Base-by-base conservation (phyloP, 495 filamentous ascomycete species). In the Pyronema omphalodes region DNA sequence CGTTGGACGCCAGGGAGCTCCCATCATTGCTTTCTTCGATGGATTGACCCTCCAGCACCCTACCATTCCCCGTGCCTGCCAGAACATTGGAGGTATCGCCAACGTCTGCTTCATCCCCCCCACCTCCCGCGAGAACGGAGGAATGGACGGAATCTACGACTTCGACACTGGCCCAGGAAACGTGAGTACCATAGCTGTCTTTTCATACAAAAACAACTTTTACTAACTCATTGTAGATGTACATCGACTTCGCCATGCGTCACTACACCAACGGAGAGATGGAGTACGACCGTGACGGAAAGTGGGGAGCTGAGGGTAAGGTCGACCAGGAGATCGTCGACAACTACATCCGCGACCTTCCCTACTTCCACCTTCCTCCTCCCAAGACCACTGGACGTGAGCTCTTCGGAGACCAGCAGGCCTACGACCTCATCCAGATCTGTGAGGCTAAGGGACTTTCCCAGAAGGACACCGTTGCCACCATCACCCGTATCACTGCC, bases 101-200 rank as follows among this genome's bases (percentile, higher is more conserved):
- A 79, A 79, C 57, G 72, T 78, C 23, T 78, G 73, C 65, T 77
- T 78, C 59, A 75, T 78, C 17, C 74, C 74, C 2, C 71, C 77
- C 0, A 74, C 77, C 40, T 67, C 53, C 7, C 64, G 73, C 34
- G 48, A 56, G 40, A 59, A 59, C 18, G 72, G 72, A 14, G 69
- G 71, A 17, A 60, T 73, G 12, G 67, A 72, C 15, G 68, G 65
- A 44, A 70, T 67, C 46, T 74, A 70, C 58, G 74, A 77, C 58
- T 78, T 75, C 51, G 76, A 78, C 60, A 69, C 68, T 29, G 71
- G 71, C 37, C 71, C 71, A 44, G 70, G 71, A 18, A 73, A 72
- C 54, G 66, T 71, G 43, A 52, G 46, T 52, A 1, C 23, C 23
- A 15, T 18, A 51, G 9, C 23, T 18, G 12, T 50, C 8, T 43